Percentiles rank a stretch among this genome's conserved stretches.
phyloP scores from a whole-genome alignment of 2,329 filamentous ascomycete species.

The Beauveria scarabaeidicola region DNA sequence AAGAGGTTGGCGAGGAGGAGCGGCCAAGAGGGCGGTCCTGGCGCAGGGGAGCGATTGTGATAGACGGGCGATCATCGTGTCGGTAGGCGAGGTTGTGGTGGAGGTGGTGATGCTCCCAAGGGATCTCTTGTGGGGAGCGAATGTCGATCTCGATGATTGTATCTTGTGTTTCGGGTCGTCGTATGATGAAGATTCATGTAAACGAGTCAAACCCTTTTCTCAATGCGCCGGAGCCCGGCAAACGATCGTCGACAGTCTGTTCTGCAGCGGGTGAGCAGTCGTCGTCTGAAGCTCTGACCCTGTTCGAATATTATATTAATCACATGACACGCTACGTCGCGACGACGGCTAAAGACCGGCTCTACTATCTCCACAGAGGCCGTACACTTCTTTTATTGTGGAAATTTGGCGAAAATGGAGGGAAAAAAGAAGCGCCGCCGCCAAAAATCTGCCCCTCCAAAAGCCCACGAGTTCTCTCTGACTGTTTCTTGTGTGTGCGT shows the following conservation, averaged over 20 bases:
- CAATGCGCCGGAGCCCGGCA: neutral
- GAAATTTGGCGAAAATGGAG: slow-evolving; percentile 29
- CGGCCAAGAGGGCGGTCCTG: neutral
- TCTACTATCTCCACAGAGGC: slow-evolving; percentile 16
- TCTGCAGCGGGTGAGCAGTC: neutral
- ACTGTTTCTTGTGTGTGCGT: slow-evolving; percentile 1
- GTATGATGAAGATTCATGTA: neutral
- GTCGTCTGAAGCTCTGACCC: neutral
- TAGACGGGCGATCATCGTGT: slow-evolving; percentile 3
- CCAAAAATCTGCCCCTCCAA: slow-evolving; percentile 33
- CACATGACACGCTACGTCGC: slow-evolving; percentile 25
- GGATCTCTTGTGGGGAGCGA: neutral
- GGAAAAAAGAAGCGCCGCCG: slow-evolving; percentile 19
- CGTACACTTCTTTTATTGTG: slow-evolving; percentile 26
- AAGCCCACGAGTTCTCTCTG: slow-evolving; percentile 1
- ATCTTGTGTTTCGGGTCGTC: neutral
- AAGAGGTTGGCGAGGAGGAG: neutral
- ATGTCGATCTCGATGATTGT: neutral
- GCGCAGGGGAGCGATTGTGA: slow-evolving; percentile 11
- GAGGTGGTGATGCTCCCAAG: neutral
- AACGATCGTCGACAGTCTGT: neutral
- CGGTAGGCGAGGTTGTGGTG: neutral
- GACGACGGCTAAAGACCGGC: slow-evolving; percentile 27
- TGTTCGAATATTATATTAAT: slow-evolving; percentile 24
- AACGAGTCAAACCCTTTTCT: neutral